Percentiles rank a stretch among this genome's conserved stretches.
Evolutionary conservation across 495 filamentous ascomycete genomes (phyloP).

Genomic region (Penicillium roqueforti): DNA sequence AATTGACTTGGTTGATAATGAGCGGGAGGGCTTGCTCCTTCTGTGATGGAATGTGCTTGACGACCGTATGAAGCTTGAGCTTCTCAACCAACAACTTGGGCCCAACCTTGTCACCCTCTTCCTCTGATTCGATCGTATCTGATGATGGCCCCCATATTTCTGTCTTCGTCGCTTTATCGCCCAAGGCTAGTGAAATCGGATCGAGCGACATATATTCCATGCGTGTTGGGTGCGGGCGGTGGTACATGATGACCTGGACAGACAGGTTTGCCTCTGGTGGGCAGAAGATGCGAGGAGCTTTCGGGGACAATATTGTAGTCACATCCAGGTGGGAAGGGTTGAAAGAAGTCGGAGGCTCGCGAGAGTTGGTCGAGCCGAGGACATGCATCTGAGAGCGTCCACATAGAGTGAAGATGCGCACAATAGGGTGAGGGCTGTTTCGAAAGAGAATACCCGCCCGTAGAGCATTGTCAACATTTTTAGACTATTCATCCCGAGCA

Average conservation of each 20-base stretch:
- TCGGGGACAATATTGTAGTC: slow-evolving; percentile 51
- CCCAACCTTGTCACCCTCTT: slow-evolving; percentile 61
- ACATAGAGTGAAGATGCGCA: slow-evolving; percentile 78
- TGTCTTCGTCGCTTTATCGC: slow-evolving; percentile 56
- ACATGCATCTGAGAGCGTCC: slow-evolving; percentile 80
- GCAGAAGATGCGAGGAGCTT: slow-evolving; percentile 69
- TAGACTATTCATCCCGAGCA: slow-evolving; percentile 39
- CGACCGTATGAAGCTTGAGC: slow-evolving; percentile 79
- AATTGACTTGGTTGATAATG: slow-evolving; percentile 95
- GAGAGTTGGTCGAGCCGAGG: slow-evolving; percentile 71
- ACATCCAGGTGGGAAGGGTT: slow-evolving; percentile 69
- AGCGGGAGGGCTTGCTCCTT: slow-evolving; percentile 77
- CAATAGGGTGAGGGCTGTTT: slow-evolving; percentile 74
- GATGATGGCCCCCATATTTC: slow-evolving; percentile 26
- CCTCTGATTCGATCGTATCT: slow-evolving; percentile 39
- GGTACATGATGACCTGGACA: slow-evolving; percentile 84
- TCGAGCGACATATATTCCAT: slow-evolving; percentile 97
- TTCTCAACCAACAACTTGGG: slow-evolving; percentile 74
- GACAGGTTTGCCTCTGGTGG: slow-evolving; percentile 55
- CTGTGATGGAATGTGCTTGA: slow-evolving; percentile 66
- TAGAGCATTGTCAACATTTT: slow-evolving; percentile 83
- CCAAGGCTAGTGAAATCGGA: slow-evolving; percentile 83
- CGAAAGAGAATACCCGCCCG: slow-evolving; percentile 79
- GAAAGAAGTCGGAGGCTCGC: slow-evolving; percentile 45
- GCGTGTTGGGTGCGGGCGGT: slow-evolving; percentile 74